phyloP scores from a whole-genome alignment of 2,329 filamentous ascomycete species.

The Aspergillus nomiae region DNA sequence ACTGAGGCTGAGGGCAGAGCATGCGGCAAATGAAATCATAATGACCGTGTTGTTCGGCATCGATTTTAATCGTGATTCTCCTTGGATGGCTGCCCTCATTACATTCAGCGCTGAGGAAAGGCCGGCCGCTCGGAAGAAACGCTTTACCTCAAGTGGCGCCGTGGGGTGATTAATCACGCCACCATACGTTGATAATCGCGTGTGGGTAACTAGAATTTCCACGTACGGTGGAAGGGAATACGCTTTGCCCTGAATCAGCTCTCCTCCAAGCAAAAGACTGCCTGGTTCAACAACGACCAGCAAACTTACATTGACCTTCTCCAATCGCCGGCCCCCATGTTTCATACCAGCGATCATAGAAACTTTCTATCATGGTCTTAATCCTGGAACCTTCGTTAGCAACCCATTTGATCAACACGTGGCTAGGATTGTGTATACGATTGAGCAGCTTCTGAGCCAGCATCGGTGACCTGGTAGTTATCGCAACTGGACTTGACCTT shows the following conservation, averaged over 20 bases:
- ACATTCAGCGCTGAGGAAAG: slow-evolving; percentile 74
- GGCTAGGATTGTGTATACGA: slow-evolving; percentile 26
- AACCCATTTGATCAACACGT: background rate
- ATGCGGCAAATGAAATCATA: slow-evolving; percentile 76
- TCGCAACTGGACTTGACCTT: slow-evolving; percentile 41
- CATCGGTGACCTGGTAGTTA: slow-evolving; percentile 33
- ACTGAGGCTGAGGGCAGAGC: slow-evolving; percentile 67
- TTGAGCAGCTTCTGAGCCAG: slow-evolving; percentile 35
- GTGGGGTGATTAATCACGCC: slow-evolving; percentile 75
- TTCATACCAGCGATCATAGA: slow-evolving; percentile 67
- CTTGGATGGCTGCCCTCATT: slow-evolving; percentile 71
- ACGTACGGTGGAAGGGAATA: slow-evolving; percentile 67
- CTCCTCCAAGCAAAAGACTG: background rate
- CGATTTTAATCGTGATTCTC: slow-evolving; percentile 67
- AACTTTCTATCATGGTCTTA: slow-evolving; percentile 63
- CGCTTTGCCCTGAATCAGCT: slow-evolving; percentile 48
- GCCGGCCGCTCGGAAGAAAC: slow-evolving; percentile 71
- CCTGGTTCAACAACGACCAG: background rate
- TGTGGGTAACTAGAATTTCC: slow-evolving; percentile 73
- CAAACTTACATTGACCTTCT: slow-evolving; percentile 51
- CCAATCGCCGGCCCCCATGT: slow-evolving; percentile 63
- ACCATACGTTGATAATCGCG: slow-evolving; percentile 72
- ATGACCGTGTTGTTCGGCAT: slow-evolving; percentile 80
- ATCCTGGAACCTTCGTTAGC: slow-evolving; percentile 39
- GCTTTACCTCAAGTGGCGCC: slow-evolving; percentile 68